Conservation (phyloP, 768 basidiomycete genomes). For the Suillus paluster region DNA sequence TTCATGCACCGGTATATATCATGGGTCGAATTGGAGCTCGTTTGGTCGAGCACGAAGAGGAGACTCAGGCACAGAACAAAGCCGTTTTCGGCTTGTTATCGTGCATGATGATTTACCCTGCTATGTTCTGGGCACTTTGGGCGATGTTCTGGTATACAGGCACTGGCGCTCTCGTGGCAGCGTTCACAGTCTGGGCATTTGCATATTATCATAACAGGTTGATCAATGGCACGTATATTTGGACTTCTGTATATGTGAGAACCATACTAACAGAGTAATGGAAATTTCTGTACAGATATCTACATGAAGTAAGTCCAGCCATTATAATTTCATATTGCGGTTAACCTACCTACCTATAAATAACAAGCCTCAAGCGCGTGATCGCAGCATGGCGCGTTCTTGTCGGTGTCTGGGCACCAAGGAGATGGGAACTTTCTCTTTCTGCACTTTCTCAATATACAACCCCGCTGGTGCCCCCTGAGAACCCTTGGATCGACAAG, state of each 20-base stretch:
- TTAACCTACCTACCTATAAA: neutral
- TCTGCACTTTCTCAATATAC: slow-evolving; percentile 76
- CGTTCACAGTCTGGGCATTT: slow-evolving; percentile 71
- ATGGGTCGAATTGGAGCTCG: slow-evolving; percentile 77
- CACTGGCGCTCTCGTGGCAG: slow-evolving; percentile 74
- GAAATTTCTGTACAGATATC: slow-evolving; percentile 49
- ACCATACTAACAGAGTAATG: neutral
- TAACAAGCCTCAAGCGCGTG: slow-evolving; percentile 75
- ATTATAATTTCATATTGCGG: slow-evolving; percentile 1
- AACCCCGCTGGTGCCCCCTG: slow-evolving; percentile 64
- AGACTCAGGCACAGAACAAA: slow-evolving; percentile 97
- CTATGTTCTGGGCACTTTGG: slow-evolving; percentile 88
- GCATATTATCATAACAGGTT: slow-evolving; percentile 85
- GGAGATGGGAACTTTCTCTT: slow-evolving; percentile 78
- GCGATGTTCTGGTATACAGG: slow-evolving; percentile 77
- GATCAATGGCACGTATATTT: slow-evolving; percentile 71
- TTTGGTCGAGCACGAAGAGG: slow-evolving; percentile 84
- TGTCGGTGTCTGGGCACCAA: slow-evolving; percentile 92
- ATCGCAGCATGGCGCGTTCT: slow-evolving; percentile 96
- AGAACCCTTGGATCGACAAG: slow-evolving; percentile 73
- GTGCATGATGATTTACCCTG: slow-evolving; percentile 74
- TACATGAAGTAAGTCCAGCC: slow-evolving; percentile 69
- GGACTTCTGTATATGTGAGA: neutral
- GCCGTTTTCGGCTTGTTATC: slow-evolving; percentile 85
- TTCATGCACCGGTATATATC: slow-evolving; percentile 85